Base-by-base conservation (phyloP, 2,329 filamentous ascomycete genomes). In the Sporothrix variecibatus region DNA sequence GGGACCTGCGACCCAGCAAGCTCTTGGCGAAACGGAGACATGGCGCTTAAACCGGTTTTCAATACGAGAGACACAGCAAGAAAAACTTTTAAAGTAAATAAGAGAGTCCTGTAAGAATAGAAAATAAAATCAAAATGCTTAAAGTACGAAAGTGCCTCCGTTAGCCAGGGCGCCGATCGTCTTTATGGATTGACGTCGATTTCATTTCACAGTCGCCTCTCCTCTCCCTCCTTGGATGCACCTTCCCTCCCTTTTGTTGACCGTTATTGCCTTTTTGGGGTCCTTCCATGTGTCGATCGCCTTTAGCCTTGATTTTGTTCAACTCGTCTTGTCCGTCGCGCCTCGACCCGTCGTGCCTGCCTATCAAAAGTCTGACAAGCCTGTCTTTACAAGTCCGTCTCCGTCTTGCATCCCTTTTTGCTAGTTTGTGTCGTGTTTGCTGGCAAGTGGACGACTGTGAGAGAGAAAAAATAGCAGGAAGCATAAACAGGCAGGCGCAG, bases 401-500 rank as follows among this genome's bases (percentile, higher is more conserved):
- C 38, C 62, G 43, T 31, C 40, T 68, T 34, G 34, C 8, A 34
- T 34, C 64, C 64, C 23, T 68, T 67, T 67, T 67, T 67, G 23
- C 20, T 46, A 15, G 34, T 26, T 65, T 34, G 20, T 43, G 20
- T 43, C n/a, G 20, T 49, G 9, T 51, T 68, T 49, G 23, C 15
- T 68, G 40, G 40, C 38, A 28, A 15, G 23, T 26, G 26, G 9
- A 43, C 5, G 6, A 34, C 34, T 34, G 46, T 17, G 12, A n/a
- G 51, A 12, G 11, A 26, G n/a, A 60, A 23, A 49, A 68, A 43
- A 28, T 12, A 68, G 43, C 4, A 67, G 23, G 23, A 46, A 26
- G 26, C 26, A 68, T 68, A 68, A 68, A 51, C 65, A 53, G 65
- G 65, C 65, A 69, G 65, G 65, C 65, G 65, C 65, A 53, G 65